These are phyloP conservation scores for Erythrobasidium hasegawianum DNA, from an alignment of 1,284 basidiomycete species.

Conservation along the genomic window DNA sequence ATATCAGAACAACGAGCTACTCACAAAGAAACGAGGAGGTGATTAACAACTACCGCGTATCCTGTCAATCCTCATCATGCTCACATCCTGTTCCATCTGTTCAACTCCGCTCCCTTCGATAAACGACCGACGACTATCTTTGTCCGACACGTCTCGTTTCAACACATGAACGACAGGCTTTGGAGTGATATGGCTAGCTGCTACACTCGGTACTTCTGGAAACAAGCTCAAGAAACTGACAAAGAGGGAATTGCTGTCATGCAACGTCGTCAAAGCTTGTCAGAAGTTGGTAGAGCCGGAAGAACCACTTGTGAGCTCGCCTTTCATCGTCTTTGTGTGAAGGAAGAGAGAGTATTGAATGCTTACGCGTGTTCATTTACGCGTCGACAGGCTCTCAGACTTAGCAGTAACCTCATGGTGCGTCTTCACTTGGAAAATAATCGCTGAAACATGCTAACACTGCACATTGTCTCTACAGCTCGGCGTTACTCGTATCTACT, in stretches of 20 bases:
- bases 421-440: no score
- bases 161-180: conserved; percentile 33
- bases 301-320: conserved; percentile 39
- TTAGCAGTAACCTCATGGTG: conserved; percentile 34
- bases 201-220: conserved; percentile 35
- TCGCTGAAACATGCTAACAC: no score
- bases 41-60: no score
- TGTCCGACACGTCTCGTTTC: no score
- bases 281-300: conserved; percentile 40
- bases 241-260: conserved; percentile 39
- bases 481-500: conserved; percentile 30
- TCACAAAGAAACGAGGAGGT: conserved; percentile 26
- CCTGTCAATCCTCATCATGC: no score
- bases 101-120: not conserved
- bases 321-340: not conserved
- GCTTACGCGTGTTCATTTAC: not conserved
- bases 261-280: conserved; percentile 40
- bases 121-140: no score
- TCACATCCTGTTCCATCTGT: no score
- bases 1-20: conserved; percentile 20
- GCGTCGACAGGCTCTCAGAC: conserved; percentile 19
- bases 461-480: conserved; percentile 23
- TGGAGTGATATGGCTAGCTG: conserved; percentile 43
- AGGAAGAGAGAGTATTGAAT: not conserved
- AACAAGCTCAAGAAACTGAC: conserved; percentile 37